Evolutionary conservation across 2,329 filamentous ascomycete species (phyloP).

Genomic region (Penicillium crustosum): DNA sequence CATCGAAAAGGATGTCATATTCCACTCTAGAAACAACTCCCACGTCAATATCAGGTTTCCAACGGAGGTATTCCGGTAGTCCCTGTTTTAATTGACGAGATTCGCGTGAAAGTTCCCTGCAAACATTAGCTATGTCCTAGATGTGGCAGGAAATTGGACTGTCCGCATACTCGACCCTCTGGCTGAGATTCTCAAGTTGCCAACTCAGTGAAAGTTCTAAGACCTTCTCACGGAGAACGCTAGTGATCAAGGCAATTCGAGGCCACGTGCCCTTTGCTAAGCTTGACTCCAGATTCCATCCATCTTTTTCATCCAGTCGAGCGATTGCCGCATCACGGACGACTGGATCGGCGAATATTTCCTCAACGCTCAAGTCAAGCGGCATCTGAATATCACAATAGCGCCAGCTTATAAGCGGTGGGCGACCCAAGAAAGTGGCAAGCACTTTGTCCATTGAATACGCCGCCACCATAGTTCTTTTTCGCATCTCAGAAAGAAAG

Average conservation of each 20-base stretch:
- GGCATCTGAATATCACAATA: constrained; percentile 31
- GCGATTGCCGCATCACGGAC: constrained; percentile 10
- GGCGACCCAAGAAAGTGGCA: constrained; percentile 32
- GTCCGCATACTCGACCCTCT: constrained; percentile 18
- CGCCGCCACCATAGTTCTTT: constrained; percentile 27
- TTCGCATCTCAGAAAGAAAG: constrained; percentile 30
- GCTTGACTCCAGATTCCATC: constrained; percentile 13
- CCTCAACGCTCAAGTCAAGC: constrained; percentile 32
- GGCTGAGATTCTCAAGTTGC: constrained; percentile 17
- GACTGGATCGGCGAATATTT: constrained; percentile 17
- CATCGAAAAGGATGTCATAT: constrained; percentile 13
- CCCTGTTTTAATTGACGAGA: constrained; percentile 14
- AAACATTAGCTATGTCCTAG: neutral
- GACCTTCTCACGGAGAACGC: constrained; percentile 23
- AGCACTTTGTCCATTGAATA: constrained; percentile 31
- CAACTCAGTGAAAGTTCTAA: constrained; percentile 23
- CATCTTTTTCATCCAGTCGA: constrained; percentile 8
- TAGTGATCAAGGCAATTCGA: constrained; percentile 11
- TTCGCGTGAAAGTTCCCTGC: constrained; percentile 18
- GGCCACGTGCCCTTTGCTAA: constrained; percentile 11
- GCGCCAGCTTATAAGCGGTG: constrained; percentile 30
- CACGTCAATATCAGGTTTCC: constrained; percentile 11
- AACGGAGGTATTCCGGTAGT: constrained; percentile 23
- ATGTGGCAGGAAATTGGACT: neutral
- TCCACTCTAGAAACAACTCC: neutral